Conservation (phyloP, 2,329 filamentous ascomycete species). For the Sclerotinia nivalis region DNA sequence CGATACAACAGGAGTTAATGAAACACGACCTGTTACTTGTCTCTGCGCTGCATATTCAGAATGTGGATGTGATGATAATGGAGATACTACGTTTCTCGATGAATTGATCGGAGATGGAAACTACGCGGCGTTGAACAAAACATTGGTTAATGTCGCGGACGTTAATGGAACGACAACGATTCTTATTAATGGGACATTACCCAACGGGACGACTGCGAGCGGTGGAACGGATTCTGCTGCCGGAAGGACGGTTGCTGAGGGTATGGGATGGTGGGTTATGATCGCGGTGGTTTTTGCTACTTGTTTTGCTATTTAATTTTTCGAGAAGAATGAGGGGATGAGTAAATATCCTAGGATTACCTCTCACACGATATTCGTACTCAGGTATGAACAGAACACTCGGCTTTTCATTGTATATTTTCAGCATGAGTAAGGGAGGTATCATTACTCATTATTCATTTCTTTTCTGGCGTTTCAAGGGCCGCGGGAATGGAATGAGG, state of each 20-base stretch:
- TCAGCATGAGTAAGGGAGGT: background rate
- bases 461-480: background rate
- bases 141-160: constrained; percentile 60
- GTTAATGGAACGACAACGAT: constrained; percentile 66
- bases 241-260: constrained; percentile 23
- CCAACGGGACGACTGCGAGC: constrained; percentile 62
- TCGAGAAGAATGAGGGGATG: background rate
- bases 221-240: constrained; percentile 46
- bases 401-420: background rate
- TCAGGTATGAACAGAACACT: background rate
- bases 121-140: constrained; percentile 59
- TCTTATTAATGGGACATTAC: constrained; percentile 73
- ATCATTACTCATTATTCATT: too few species aligned
- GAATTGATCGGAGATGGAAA: constrained; percentile 66
- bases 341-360: background rate
- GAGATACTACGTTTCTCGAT: constrained; percentile 58
- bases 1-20: constrained; percentile 46
- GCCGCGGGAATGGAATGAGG: background rate
- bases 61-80: constrained; percentile 71
- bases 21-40: constrained; percentile 62
- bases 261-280: constrained; percentile 38
- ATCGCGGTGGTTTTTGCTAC: constrained; percentile 33
- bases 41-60: constrained; percentile 55
- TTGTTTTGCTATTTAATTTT: constrained; percentile 19
- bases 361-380: background rate